phyloP scores from a whole-genome alignment of 2,329 filamentous ascomycete species.

The Calonectria naviculata region DNA sequence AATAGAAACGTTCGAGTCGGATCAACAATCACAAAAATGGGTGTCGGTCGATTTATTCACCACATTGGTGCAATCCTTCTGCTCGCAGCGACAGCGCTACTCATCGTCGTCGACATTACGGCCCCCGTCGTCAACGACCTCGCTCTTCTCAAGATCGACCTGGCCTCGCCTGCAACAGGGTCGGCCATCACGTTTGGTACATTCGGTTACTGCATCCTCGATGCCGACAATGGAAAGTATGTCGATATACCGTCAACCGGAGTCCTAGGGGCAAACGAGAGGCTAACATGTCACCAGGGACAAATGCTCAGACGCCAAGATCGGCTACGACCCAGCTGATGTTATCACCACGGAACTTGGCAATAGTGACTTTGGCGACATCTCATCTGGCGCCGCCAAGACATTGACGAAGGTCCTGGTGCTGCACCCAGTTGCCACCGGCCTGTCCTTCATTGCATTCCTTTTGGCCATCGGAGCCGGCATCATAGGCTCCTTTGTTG shows the following conservation, averaged over 20 bases:
- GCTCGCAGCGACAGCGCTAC: constrained; percentile 64
- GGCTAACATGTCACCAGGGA: constrained; percentile 46
- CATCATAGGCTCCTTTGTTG: constrained; percentile 63
- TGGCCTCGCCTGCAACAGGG: constrained; percentile 50
- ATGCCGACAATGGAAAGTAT: constrained; percentile 37
- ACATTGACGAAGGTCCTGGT: constrained; percentile 69
- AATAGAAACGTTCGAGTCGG: constrained; percentile 14
- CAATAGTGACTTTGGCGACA: constrained; percentile 52
- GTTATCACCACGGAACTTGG: constrained; percentile 52
- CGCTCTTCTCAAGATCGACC: constrained; percentile 62
- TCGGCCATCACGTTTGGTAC: constrained; percentile 65
- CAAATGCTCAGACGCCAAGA: constrained; percentile 56
- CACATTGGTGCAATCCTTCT: constrained; percentile 69
- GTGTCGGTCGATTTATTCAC: constrained; percentile 61
- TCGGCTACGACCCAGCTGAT: constrained; percentile 67
- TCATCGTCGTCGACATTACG: constrained; percentile 69
- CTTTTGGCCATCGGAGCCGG: constrained; percentile 64
- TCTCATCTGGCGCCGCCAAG: constrained; percentile 56
- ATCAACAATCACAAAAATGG: constrained; percentile 52
- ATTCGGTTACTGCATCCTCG: constrained; percentile 66
- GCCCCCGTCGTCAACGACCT: constrained; percentile 68
- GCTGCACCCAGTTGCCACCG: constrained; percentile 70
- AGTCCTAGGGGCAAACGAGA: not conserved
- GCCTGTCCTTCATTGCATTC: constrained; percentile 68
- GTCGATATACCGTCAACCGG: not conserved